Conservation (phyloP, 2,329 filamentous ascomycete genomes). For the Aspergillus phoenicis region DNA sequence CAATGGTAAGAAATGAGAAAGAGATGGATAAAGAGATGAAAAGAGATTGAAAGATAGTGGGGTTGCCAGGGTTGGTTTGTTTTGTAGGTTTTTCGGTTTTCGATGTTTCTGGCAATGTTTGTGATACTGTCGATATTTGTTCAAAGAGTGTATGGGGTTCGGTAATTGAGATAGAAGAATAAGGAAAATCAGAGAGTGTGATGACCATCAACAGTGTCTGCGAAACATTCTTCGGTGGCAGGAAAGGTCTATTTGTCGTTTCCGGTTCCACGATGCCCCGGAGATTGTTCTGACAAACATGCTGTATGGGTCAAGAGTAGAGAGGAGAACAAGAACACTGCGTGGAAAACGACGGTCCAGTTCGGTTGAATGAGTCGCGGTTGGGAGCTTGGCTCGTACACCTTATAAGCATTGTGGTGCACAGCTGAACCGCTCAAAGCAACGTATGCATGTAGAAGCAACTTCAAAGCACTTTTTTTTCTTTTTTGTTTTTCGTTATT, state of each 20-base stretch:
- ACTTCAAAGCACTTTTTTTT: not conserved
- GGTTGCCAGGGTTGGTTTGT: slow-evolving; percentile 4
- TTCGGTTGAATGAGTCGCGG: slow-evolving; percentile 5
- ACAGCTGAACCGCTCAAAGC: not conserved
- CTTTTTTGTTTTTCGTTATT: not conserved
- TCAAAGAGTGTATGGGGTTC: slow-evolving; percentile 14
- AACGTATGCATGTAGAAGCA: not conserved
- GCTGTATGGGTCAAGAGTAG: slow-evolving; percentile 4
- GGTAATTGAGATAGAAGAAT: slow-evolving; percentile 16
- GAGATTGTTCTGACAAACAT: not conserved
- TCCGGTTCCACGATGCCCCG: not conserved
- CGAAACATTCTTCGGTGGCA: not conserved
- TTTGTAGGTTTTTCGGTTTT: not conserved
- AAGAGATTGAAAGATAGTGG: slow-evolving; percentile 3
- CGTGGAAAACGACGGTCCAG: not conserved
- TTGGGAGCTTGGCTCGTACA: not conserved
- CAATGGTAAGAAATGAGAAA: slow-evolving; percentile 5
- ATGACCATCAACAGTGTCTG: slow-evolving; percentile 14
- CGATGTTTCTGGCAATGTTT: slow-evolving; percentile 1
- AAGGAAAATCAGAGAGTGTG: slow-evolving; percentile 21
- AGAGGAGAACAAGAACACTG: slow-evolving; percentile 3
- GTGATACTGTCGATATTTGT: slow-evolving; percentile 3
- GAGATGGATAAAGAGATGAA: slow-evolving; percentile 15
- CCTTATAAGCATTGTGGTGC: not conserved
- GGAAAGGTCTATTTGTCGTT: not conserved